Evolutionary conservation across 2,329 filamentous ascomycete genomes (phyloP).

Genomic region (Aaosphaeria arxii): DNA sequence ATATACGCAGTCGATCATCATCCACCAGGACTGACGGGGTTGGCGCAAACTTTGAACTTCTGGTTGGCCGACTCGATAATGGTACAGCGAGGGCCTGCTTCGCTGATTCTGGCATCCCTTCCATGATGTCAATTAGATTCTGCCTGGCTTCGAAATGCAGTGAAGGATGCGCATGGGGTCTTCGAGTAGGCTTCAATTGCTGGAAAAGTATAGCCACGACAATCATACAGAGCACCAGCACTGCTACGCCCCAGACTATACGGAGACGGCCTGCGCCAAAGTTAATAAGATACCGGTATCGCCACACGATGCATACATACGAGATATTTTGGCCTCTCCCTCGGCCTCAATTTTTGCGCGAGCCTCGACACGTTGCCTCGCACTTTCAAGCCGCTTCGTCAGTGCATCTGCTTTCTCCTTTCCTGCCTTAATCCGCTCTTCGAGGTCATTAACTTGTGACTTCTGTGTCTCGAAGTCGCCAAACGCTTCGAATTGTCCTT

Average conservation of each 20-base stretch:
- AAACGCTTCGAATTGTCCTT: conserved; percentile 58
- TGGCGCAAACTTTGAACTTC: neutral
- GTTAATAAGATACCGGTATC: neutral
- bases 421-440: conserved; percentile 59
- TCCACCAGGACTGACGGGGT: conserved; percentile 1
- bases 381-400: conserved; percentile 61
- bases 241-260: conserved; percentile 59
- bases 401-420: conserved; percentile 59
- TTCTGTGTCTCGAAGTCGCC: conserved; percentile 65
- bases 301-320: conserved; percentile 14
- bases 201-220: conserved; percentile 44
- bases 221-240: conserved; percentile 45
- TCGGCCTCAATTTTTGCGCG: conserved; percentile 67
- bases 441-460: conserved; percentile 59
- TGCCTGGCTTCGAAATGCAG: conserved; percentile 16
- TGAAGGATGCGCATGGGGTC: conserved; percentile 4
- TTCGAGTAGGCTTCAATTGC: conserved; percentile 21
- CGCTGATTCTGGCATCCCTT: conserved; percentile 31
- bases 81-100: conserved; percentile 27
- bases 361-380: conserved; percentile 61
- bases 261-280: conserved; percentile 50
- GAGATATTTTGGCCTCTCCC: conserved; percentile 62
- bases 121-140: conserved; percentile 22
- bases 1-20: conserved; percentile 10
- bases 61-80: conserved; percentile 1